Conservation (phyloP, 805 yeast genomes). For the Wickerhamiella occidentalis region DNA sequence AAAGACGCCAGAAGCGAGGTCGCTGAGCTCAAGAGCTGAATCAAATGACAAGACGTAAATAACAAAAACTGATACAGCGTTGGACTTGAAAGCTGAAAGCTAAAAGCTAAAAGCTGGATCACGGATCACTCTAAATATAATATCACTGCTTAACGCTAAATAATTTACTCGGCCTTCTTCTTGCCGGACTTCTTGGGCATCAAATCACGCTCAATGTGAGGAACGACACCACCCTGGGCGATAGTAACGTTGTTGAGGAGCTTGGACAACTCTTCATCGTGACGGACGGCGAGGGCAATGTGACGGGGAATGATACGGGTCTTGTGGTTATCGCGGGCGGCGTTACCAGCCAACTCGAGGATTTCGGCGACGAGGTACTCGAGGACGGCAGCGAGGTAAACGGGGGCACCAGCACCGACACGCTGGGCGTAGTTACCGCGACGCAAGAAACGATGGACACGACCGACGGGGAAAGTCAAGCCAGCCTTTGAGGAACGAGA, state of each 20-base stretch:
- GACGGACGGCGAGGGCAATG: constrained; percentile 95
- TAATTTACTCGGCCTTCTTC: constrained; percentile 9
- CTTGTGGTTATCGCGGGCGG: constrained; percentile 98
- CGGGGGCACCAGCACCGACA: constrained; percentile 98
- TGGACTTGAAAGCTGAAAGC: no score
- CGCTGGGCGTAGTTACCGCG: constrained; percentile 95
- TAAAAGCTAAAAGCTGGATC: no score
- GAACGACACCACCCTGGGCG: constrained; percentile 98
- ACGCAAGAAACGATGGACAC: constrained; percentile 82
- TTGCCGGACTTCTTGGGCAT: constrained; percentile 44
- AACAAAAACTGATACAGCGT: no score
- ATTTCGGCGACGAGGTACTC: constrained; percentile 98
- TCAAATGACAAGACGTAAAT: no score
- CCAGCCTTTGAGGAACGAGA: constrained; percentile 98
- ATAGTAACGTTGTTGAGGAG: constrained; percentile 75
- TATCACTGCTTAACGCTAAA: constrained; percentile 1
- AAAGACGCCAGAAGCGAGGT: no score
- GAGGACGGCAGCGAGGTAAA: constrained; percentile 89
- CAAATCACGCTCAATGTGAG: constrained; percentile 89
- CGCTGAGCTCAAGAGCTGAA: no score
- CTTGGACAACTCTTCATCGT: constrained; percentile 96
- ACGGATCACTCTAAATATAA: background rate
- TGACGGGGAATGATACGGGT: constrained; percentile 98
- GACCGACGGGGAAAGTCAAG: constrained; percentile 98
- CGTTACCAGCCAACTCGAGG: constrained; percentile 96